Evolutionary conservation across 345 rosid species (phyloP).

Genomic region (Syzygium oleosum): DNA sequence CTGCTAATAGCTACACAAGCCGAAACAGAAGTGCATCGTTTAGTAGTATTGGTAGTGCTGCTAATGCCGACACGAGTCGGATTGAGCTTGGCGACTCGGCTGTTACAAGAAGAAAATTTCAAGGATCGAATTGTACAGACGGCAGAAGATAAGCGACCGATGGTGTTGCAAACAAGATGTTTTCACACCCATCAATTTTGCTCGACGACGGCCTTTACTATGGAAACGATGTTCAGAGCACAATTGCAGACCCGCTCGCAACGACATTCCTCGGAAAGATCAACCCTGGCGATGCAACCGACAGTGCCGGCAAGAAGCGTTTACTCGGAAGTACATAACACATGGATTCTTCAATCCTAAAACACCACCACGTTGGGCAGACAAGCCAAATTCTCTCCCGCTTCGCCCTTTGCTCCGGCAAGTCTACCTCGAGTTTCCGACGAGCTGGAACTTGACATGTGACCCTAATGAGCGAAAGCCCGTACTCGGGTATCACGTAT

Average conservation of each 20-base stretch:
- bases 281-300: not conserved
- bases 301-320: too few species aligned
- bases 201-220: not conserved
- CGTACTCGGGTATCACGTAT: not conserved
- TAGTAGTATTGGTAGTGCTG: not conserved
- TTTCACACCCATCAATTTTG: not conserved
- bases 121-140: not conserved
- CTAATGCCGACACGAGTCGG: not conserved
- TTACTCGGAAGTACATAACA: too few species aligned
- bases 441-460: too few species aligned
- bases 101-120: not conserved
- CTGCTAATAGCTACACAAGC: not conserved
- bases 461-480: too few species aligned
- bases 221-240: not conserved
- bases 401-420: not conserved
- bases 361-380: not conserved
- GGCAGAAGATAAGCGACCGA: not conserved
- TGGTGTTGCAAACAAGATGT: not conserved
- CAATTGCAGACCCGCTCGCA: too few species aligned
- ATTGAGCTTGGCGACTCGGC: not conserved
- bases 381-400: not conserved
- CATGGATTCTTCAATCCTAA: too few species aligned
- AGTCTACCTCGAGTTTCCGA: not conserved
- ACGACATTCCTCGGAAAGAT: not conserved
- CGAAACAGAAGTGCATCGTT: not conserved